A percentile compares a stretch with the other conserved stretches of the same genome.
Conservation (phyloP, 2,329 filamentous ascomycete species). For the Colletotrichum salicis region DNA sequence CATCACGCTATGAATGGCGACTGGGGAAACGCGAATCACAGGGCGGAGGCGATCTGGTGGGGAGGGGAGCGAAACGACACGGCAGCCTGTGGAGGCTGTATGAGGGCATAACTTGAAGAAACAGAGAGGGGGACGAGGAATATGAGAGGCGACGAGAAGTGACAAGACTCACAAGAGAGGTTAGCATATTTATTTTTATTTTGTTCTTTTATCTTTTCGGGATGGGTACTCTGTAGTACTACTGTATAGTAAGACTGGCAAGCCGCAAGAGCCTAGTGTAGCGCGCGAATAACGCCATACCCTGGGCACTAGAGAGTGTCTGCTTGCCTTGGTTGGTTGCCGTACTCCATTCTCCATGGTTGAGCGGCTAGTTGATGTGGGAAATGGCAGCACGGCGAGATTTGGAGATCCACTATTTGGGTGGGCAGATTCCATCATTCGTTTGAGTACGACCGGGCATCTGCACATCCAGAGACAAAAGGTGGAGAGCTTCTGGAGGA, state of each 20-base stretch:
- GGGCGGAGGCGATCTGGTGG: conserved; percentile 33
- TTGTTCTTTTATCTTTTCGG: conserved; percentile 11
- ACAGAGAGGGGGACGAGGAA: conserved; percentile 20
- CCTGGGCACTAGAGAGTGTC: conserved; percentile 30
- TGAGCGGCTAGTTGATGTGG: conserved; percentile 35
- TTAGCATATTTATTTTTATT: conserved; percentile 12
- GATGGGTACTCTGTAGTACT: conserved; percentile 7
- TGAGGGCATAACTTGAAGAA: conserved; percentile 17
- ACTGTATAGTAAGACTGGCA: conserved; percentile 1
- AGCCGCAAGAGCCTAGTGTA: conserved; percentile 26
- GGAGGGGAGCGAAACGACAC: conserved; percentile 32
- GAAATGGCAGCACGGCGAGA: conserved; percentile 35
- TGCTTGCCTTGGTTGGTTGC: conserved; percentile 32
- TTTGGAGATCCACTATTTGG: conserved; percentile 33
- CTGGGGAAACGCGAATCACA: conserved; percentile 35
- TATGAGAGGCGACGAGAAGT: conserved; percentile 7
- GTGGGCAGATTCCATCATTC: conserved; percentile 36
- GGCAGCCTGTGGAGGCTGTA: conserved; percentile 29
- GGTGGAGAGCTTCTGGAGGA: conserved; percentile 29
- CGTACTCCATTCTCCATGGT: conserved; percentile 32
- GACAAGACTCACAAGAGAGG: conserved; percentile 15
- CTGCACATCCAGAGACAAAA: conserved; percentile 34
- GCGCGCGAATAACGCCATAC: conserved; percentile 36
- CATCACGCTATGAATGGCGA: conserved; percentile 25
- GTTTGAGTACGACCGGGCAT: conserved; percentile 33